Evolutionary conservation across 352 stramenopile species (phyloP), one percentile per base, ranked within the genome.

Genomic region (Pythium rhizo-oryzae): DNA sequence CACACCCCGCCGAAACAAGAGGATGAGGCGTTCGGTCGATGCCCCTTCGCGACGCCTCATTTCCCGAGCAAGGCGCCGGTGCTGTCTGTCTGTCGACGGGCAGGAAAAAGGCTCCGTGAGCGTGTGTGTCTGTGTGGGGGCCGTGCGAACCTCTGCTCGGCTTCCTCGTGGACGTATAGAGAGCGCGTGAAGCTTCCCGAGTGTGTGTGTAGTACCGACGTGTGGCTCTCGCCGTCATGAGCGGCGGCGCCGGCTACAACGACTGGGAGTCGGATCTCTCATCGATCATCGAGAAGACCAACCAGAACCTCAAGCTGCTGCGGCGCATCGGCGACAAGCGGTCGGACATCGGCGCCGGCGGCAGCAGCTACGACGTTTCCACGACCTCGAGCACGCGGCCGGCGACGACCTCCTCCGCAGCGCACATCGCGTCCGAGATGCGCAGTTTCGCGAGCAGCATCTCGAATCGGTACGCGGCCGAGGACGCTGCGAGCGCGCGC

Each of bases 201-300:
- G 12, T n/a, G 13, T 53, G 53, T 47, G 35, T 47, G 30, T 35
- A 47, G 30, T 23, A n/a, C 25, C 41, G 6, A 41, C 23, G 13
- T 23, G 13, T 41, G 6, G 23, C 13, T 30, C 33, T 18, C 37
- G 11, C 41, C n/a, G 41, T 41, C 13, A 93, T 93, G 82, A 92
- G 81, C 49, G 53, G 44, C 43, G 65, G 57, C 24, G 44, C 69
- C 47, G 72, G 63, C 21, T 84, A 82, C 67, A 82, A 87, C 63
- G 85, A 90, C 37, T 95, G 87, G 87, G 85, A 95, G 69, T 84
- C 83, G 58, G 87, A 95, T 61, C 68, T 95, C 57, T 89, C 86
- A 51, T 92, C 87, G 15, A 93, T 93, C 82, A 93, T 94, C 54
- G 87, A 94, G 62, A 93, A 94, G 75, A 94, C 87, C 60, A 94